phyloP scores from a whole-genome alignment of 2,329 filamentous ascomycete genomes.

The Neonectria faginata region DNA sequence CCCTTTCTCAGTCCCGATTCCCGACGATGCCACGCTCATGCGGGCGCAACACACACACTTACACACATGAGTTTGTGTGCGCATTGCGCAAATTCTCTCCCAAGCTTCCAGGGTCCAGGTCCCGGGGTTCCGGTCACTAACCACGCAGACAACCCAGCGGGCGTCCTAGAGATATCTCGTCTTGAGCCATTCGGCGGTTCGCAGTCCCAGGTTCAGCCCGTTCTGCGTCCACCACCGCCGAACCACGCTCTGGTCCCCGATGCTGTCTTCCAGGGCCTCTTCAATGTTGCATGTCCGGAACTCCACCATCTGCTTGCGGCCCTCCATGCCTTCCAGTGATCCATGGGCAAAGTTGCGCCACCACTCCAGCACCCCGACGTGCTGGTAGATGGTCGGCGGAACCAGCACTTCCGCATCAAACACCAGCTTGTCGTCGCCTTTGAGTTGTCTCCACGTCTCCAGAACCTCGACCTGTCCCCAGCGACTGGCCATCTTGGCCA shows the following conservation, averaged over 20 bases:
- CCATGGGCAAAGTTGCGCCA: slow-evolving; percentile 79
- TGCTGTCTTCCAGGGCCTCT: slow-evolving; percentile 90
- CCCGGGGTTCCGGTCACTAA: slow-evolving; percentile 25
- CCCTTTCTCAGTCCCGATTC: slow-evolving; percentile 26
- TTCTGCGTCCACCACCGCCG: slow-evolving; percentile 89
- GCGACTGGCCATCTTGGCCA: slow-evolving; percentile 85
- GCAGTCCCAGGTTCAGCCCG: slow-evolving; percentile 82
- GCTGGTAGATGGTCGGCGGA: slow-evolving; percentile 87
- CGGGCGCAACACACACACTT: background rate
- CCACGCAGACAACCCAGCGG: slow-evolving; percentile 12
- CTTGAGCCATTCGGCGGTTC: slow-evolving; percentile 92
- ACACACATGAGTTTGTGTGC: slow-evolving; percentile 12
- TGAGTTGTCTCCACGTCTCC: slow-evolving; percentile 80
- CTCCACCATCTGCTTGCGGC: slow-evolving; percentile 76
- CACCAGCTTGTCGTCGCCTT: slow-evolving; percentile 74
- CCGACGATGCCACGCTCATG: slow-evolving; percentile 27
- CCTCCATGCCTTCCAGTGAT: slow-evolving; percentile 65
- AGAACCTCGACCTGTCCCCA: slow-evolving; percentile 88
- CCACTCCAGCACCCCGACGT: slow-evolving; percentile 89
- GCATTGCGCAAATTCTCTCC: slow-evolving; percentile 20
- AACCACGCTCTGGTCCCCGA: slow-evolving; percentile 78
- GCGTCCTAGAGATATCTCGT: slow-evolving; percentile 72
- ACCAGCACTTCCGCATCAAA: slow-evolving; percentile 88
- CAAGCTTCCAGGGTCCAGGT: slow-evolving; percentile 14
- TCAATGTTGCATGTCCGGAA: slow-evolving; percentile 97